phyloP scores from a whole-genome alignment of 2,329 filamentous ascomycete genomes.

The Orbilia ellipsospora region DNA sequence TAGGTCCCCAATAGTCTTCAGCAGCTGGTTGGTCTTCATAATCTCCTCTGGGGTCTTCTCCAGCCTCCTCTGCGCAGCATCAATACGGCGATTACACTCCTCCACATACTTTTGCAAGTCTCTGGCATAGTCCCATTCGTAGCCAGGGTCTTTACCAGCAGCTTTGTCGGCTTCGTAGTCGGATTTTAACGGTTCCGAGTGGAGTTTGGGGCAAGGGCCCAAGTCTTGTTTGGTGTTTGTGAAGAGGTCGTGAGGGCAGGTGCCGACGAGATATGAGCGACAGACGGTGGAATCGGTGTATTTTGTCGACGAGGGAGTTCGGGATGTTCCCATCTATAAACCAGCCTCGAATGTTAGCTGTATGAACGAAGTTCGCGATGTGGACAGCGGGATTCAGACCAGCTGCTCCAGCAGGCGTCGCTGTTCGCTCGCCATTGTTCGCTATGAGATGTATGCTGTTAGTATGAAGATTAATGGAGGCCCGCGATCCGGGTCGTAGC shows the following conservation, averaged over 20 bases:
- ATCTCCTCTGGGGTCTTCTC: constrained; percentile 99
- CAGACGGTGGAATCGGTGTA: constrained; percentile 94
- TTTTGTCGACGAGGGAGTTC: constrained; percentile 72
- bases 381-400: constrained; percentile 59
- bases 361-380: background rate
- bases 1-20: constrained; percentile 87
- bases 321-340: constrained; percentile 72
- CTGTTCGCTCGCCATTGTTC: constrained; percentile 72
- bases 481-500: background rate
- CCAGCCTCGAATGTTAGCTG: background rate
- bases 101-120: constrained; percentile 97
- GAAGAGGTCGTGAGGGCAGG: constrained; percentile 98
- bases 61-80: constrained; percentile 84
- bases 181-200: constrained; percentile 85
- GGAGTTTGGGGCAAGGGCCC: constrained; percentile 85
- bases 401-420: constrained; percentile 97
- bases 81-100: constrained; percentile 94
- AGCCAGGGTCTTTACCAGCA: constrained; percentile 71
- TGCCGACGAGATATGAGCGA: constrained; percentile 90
- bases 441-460: too few relatives aligned
- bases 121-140: constrained; percentile 95
- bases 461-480: background rate
- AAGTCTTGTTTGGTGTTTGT: constrained; percentile 99
- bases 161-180: constrained; percentile 75
- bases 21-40: constrained; percentile 86